Base-by-base conservation (phyloP, 441 rosid genomes). In the Gossypium aridum region DNA sequence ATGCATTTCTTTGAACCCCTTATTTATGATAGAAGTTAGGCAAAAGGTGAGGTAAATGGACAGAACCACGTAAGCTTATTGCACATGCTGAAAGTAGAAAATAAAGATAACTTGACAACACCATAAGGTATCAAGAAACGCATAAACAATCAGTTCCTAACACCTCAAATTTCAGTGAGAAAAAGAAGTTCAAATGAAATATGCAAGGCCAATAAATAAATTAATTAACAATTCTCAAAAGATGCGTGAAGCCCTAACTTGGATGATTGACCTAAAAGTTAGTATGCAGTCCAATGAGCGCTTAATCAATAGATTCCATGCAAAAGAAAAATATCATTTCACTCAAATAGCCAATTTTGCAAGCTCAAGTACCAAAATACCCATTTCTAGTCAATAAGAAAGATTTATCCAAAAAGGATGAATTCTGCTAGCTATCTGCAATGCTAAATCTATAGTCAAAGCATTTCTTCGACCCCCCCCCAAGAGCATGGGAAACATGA, bases 1-100 rank as follows among this genome's bases (percentile, higher is more conserved):
- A 28, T 72, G 54, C 45, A 57, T 78, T 67, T 59, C 57, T 61
- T 23, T 61, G 47, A 53, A 7, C 61, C 17, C 61, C 60, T 22
- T 28, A 53, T n/a, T 26, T 53, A 28, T 28, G 13, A 53, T 28
- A 4, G 26, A 69, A 69, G 23, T 26, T 53, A 53, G 7, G 45
- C 61, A 53, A 69, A 69, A 51, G 60, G 17, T 14, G 12, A 19
- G 60, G 17, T 2, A 19, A 55, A 55, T n/a, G 10, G 43, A 28
- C 22, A 64, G 53, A 54, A 39, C 17, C 37, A 5, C 13, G 43
- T 9, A 23, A 39, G 26, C 64, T 71, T 22, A 76, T 76, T 62
- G 71, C 25, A 45, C 20, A 66, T 51, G 8, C 23, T 62, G 55
- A 49, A n/a, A 61, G 31, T 4, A 60, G 53, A 25, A 19, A 43